These are phyloP conservation scores for Leccinum broughii DNA, from an alignment of 768 basidiomycete species.

Conservation along the genomic window DNA sequence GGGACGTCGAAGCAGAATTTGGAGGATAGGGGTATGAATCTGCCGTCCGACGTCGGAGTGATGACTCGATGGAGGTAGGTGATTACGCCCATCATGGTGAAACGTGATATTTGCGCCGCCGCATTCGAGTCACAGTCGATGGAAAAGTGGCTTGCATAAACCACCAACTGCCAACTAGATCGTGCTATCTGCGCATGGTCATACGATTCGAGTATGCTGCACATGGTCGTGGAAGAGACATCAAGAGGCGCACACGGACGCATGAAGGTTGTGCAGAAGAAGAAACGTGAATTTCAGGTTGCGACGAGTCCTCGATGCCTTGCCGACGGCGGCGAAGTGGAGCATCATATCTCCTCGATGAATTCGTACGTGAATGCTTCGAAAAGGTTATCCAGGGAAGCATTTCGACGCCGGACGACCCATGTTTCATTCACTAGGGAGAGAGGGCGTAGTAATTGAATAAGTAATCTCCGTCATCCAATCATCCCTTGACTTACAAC, in stretches of 20 bases:
- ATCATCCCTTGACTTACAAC: background rate
- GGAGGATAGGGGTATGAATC: background rate
- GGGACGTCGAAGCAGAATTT: background rate
- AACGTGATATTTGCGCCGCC: background rate
- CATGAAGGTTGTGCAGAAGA: background rate
- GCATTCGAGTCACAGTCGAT: background rate
- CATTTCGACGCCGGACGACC: background rate
- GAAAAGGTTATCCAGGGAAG: background rate
- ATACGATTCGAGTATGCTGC: constrained; percentile 4
- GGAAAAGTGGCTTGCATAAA: background rate
- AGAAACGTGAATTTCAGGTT: background rate
- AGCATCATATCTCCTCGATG: background rate
- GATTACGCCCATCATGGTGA: background rate
- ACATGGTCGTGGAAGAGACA: background rate
- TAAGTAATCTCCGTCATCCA: background rate
- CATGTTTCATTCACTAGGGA: background rate
- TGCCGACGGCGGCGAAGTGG: background rate
- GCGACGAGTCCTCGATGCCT: background rate
- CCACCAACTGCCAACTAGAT: background rate
- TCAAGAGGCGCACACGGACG: background rate
- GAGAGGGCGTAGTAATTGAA: background rate
- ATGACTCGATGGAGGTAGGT: background rate
- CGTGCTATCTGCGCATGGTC: background rate
- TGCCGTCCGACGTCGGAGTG: background rate
- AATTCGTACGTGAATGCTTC: background rate